These are phyloP conservation scores for Colletotrichum siamense DNA, from an alignment of 2,329 filamentous ascomycete genomes.

Conservation along the genomic window DNA sequence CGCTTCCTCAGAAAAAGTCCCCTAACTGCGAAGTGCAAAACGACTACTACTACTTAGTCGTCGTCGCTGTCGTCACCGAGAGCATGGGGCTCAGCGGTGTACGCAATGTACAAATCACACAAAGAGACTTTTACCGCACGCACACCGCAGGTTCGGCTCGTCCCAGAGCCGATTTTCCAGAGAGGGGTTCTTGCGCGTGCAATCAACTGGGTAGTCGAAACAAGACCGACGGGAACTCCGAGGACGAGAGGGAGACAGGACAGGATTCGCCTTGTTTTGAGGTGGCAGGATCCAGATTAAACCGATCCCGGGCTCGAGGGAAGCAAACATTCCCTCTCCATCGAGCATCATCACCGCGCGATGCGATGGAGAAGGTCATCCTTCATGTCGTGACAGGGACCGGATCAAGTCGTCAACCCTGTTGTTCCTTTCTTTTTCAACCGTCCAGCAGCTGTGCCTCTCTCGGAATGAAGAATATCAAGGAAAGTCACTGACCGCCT, in stretches of 20 bases:
- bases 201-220: neutral
- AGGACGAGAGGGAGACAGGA: neutral
- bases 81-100: neutral
- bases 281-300: neutral
- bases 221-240: neutral
- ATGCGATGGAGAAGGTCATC: neutral
- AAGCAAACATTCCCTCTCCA: neutral
- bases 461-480: neutral
- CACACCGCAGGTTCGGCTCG: slow-evolving; percentile 12
- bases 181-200: neutral
- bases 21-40: neutral
- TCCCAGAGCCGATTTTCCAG: neutral
- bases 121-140: neutral
- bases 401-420: neutral
- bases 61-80: neutral
- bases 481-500: neutral
- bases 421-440: neutral
- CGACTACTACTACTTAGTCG: neutral
- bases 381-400: neutral
- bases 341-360: neutral
- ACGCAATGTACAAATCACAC: neutral
- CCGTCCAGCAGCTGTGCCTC: neutral
- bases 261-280: neutral
- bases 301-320: neutral
- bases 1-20: neutral